Base-by-base conservation (phyloP, 768 basidiomycete genomes). In the Collybiopsis luxurians region DNA sequence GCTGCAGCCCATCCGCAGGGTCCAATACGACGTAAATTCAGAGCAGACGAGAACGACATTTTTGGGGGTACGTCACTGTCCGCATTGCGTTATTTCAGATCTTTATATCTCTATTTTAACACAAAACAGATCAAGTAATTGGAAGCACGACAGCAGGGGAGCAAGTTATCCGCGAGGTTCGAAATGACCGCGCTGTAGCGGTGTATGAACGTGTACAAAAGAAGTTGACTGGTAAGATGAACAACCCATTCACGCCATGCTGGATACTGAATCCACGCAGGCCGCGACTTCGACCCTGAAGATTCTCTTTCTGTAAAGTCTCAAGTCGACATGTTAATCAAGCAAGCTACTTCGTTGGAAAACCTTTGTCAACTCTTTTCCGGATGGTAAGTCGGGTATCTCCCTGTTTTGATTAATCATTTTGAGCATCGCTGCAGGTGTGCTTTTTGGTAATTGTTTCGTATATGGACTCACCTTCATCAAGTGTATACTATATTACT, bases 291-390 rank as follows among this genome's bases (percentile, higher is more conserved):
- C 77, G 91, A 96, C 66, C 90, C 93, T 0, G 86, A 92, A 4
- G 73, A 84, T 46, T 75, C 79, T 1, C 78, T 98, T 46, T 73
- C 79, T 9, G 90, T 98, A n/a, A 73, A 79, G 24, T 82, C 77
- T 10, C 97, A 99, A 70, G 97, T 99, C 12, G 92, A 95, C 66
- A 89, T 90, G 69, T 77, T 99, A 53, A 98, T 99, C 60, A 81
- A 87, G 60, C 93, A 98, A 69, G 93, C 97, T 4, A 97, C 91
- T 3, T 88, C 92, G 13, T 70, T 98, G 43, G 95, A 98, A 71
- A 97, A 98, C 69, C 83, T 98, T 2, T 97, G 94, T 69, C 95
- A 96, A 69, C 95, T 93, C 66, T 97, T 96, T 77, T 91, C 93
- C 59, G 95, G 95, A 69, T 96, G 94, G 95, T 89, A 64, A 53